Evolutionary conservation across 202 grass and related monocot species (phyloP).

Genomic region (Hordeum pubiflorum): DNA sequence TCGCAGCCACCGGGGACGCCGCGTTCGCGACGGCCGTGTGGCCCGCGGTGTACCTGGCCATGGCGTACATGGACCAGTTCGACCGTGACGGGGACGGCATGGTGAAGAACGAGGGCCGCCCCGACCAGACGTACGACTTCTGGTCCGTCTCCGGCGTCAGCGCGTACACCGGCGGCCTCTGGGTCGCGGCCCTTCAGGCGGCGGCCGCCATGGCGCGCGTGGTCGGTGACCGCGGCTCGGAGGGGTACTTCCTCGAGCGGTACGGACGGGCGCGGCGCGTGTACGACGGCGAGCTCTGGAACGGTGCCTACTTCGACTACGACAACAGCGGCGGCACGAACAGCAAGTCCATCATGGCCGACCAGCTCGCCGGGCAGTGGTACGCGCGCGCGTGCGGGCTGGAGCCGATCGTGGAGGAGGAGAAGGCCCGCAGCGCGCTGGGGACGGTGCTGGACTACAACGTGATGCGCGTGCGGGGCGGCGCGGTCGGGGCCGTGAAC

Average conservation of each 20-base stretch:
- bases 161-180: slow-evolving; percentile 62
- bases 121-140: slow-evolving; percentile 71
- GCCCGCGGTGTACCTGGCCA: slow-evolving; percentile 66
- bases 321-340: slow-evolving; percentile 35
- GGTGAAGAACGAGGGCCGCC: slow-evolving; percentile 72
- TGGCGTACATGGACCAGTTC: slow-evolving; percentile 92
- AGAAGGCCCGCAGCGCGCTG: slow-evolving; percentile 45
- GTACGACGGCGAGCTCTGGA: slow-evolving; percentile 55
- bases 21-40: slow-evolving; percentile 45
- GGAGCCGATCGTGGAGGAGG: slow-evolving; percentile 43
- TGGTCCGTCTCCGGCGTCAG: slow-evolving; percentile 65
- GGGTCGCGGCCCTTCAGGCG: slow-evolving; percentile 68
- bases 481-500: slow-evolving; percentile 47
- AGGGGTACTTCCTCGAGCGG: slow-evolving; percentile 31
- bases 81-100: slow-evolving; percentile 64
- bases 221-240: slow-evolving; percentile 40
- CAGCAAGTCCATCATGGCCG: slow-evolving; percentile 58
- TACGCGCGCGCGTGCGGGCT: slow-evolving; percentile 59
- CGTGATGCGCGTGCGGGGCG: slow-evolving; percentile 49
- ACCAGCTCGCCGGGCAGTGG: slow-evolving; percentile 81
- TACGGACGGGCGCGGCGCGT: slow-evolving; percentile 32
- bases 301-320: slow-evolving; percentile 53
- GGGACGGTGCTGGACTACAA: slow-evolving; percentile 63
- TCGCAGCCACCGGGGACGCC: slow-evolving; percentile 37
- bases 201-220: slow-evolving; percentile 55